phyloP scores from a whole-genome alignment of 805 yeast species.

The Lipomyces sp. region DNA sequence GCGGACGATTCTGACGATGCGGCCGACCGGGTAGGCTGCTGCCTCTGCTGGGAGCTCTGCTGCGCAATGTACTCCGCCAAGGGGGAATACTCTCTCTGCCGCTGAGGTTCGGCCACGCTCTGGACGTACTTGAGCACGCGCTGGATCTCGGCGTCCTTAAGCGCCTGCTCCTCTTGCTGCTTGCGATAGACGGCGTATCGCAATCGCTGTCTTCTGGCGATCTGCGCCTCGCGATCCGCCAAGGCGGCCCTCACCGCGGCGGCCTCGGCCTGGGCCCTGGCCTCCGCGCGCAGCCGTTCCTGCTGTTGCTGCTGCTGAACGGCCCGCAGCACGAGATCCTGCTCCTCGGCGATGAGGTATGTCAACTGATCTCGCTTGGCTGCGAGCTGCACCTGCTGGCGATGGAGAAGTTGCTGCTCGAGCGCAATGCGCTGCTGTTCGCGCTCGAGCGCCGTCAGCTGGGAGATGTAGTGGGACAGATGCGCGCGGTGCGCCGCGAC shows the following conservation, averaged over 20 bases:
- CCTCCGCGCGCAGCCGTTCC: neutral
- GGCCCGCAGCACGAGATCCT: constrained; percentile 31
- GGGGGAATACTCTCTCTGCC: neutral
- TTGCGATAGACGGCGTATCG: constrained; percentile 26
- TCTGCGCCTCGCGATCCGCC: constrained; percentile 23
- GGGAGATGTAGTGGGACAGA: constrained; percentile 30
- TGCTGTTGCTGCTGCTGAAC: constrained; percentile 23
- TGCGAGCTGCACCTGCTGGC: constrained; percentile 25
- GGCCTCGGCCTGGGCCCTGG: constrained; percentile 16
- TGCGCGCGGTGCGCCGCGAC: constrained; percentile 26
- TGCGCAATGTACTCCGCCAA: neutral
- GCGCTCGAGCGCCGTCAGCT: constrained; percentile 30
- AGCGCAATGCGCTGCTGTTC: constrained; percentile 30
- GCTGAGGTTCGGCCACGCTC: constrained; percentile 1
- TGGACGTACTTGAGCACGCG: constrained; percentile 13
- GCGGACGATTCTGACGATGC: constrained; percentile 4
- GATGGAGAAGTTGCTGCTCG: constrained; percentile 24
- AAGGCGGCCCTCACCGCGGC: constrained; percentile 17
- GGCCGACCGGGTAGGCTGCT: neutral
- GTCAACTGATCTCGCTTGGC: constrained; percentile 30
- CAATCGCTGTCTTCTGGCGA: constrained; percentile 23
- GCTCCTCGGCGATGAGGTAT: constrained; percentile 32
- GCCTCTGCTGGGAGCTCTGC: neutral
- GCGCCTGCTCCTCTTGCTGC: constrained; percentile 27
- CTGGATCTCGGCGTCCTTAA: constrained; percentile 18